Evolutionary conservation across 2,329 filamentous ascomycete species (phyloP), one percentile per base, ranked within the genome.

Genomic region (Trichoderma atroviride): DNA sequence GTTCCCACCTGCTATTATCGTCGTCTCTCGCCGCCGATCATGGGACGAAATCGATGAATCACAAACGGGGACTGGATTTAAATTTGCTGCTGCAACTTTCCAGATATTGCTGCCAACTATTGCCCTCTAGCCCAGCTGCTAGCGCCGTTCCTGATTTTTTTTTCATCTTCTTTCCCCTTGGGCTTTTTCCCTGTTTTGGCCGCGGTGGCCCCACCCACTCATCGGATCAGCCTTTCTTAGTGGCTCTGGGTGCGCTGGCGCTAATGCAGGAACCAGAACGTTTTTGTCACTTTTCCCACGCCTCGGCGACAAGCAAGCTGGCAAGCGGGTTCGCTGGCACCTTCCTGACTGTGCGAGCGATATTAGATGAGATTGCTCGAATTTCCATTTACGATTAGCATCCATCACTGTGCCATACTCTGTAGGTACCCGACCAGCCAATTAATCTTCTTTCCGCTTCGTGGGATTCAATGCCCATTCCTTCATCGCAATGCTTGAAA

Each of bases 211-310:
- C 60, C 60, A 9, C 60, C 60, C 24, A 24, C 14, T n/a, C 63
- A 69, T 58, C 68, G n/a, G 61, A 64, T 64, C 68, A 69, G 55
- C 60, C 60, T 50, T 69, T 69, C 58, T 69, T 43, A 69, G 68
- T 69, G 68, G 68, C 37, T 55, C 68, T 43, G 37, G 59, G 37
- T 43, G 29, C 53, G 27, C 31, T 63, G 60, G 56, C 72, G 68
- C 72, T 73, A 73, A 73, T 73, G 72, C 72, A 73, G 72, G 72
- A 73, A 73, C 72, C 59, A 61, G 61, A 67, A 24, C 68, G 33
- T 50, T 59, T 69, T 61, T 47, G 55, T 67, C 66, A 43, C 57
- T 47, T 60, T 40, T 35, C 11, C 55, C n/a, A 52, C n/a, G 40
- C 58, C 50, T 24, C 24, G 47, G 63, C 52, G 52, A 31, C 52